These are phyloP conservation scores for Heracleum sosnowskyi DNA, from an alignment of 129 eudicot genomes.

Conservation along the genomic window DNA sequence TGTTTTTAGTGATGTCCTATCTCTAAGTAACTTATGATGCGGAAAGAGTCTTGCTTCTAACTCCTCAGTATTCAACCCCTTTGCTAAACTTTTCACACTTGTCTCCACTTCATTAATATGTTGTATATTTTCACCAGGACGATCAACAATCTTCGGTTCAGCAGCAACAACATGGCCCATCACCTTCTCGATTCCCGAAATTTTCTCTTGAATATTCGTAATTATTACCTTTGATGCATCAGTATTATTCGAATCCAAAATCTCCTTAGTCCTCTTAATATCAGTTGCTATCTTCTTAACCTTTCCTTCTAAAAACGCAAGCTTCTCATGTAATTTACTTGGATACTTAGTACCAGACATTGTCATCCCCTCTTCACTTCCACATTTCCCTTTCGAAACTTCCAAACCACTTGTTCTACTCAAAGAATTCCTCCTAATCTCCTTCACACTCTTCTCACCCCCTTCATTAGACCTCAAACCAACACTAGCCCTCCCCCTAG, in stretches of 20 bases:
- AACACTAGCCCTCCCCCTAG: constrained; percentile 19
- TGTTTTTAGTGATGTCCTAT: constrained; percentile 44
- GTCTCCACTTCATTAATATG: neutral
- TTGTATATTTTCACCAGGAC: constrained; percentile 9
- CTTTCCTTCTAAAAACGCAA: constrained; percentile 83
- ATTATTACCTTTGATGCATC: constrained; percentile 77
- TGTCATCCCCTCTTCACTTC: constrained; percentile 15
- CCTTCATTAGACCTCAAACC: constrained; percentile 20
- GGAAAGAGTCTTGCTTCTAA: constrained; percentile 88
- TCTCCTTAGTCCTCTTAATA: constrained; percentile 85
- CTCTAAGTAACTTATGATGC: constrained; percentile 72
- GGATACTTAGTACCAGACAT: constrained; percentile 30
- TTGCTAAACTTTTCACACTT: constrained; percentile 21
- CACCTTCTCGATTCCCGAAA: constrained; percentile 90
- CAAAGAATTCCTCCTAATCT: constrained; percentile 16
- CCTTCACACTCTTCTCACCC: constrained; percentile 21
- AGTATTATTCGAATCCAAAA: constrained; percentile 81
- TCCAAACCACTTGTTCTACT: constrained; percentile 24
- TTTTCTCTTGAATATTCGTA: constrained; percentile 78
- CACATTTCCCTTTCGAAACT: constrained; percentile 25
- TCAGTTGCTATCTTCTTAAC: constrained; percentile 86
- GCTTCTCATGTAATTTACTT: constrained; percentile 87
- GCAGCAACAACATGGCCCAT: constrained; percentile 54
- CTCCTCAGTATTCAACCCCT: constrained; percentile 66
- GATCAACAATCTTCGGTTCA: constrained; percentile 19